Evolutionary conservation across 176 grass and related monocot genomes (phyloP).

Genomic region (Ensete glaucum): DNA sequence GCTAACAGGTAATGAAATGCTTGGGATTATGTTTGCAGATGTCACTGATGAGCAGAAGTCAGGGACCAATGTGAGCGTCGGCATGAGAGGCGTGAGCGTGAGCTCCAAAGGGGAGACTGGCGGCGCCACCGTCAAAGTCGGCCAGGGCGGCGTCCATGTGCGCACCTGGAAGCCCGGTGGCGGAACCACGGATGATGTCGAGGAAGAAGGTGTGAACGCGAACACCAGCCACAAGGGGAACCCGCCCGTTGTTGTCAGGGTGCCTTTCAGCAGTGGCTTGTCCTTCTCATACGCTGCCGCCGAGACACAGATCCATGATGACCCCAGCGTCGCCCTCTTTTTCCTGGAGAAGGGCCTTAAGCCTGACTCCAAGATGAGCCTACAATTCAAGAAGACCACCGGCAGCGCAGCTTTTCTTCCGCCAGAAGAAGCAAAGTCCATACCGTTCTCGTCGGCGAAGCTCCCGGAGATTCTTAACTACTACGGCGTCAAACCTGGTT

Average conservation of each 20-base stretch:
- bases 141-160: slow-evolving; percentile 1
- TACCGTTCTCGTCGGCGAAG: slow-evolving; percentile 23
- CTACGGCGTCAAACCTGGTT: neutral
- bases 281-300: neutral
- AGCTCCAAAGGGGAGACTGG: neutral
- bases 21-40: neutral
- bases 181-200: neutral
- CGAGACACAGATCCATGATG: slow-evolving; percentile 22
- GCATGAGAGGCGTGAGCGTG: neutral
- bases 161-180: neutral
- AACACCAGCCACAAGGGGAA: neutral
- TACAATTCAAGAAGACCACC: slow-evolving; percentile 13
- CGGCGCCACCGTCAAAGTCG: neutral
- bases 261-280: neutral
- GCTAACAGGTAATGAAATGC: too few relatives aligned
- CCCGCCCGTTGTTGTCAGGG: neutral
- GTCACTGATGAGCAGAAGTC: neutral
- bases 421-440: neutral
- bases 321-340: slow-evolving; percentile 17
- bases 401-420: neutral
- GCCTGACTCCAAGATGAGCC: neutral
- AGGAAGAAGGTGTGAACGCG: neutral
- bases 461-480: neutral
- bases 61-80: neutral
- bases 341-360: slow-evolving; percentile 1